phyloP scores from a whole-genome alignment of 1,284 basidiomycete genomes.

The Apiotrichum veenhuisii region DNA sequence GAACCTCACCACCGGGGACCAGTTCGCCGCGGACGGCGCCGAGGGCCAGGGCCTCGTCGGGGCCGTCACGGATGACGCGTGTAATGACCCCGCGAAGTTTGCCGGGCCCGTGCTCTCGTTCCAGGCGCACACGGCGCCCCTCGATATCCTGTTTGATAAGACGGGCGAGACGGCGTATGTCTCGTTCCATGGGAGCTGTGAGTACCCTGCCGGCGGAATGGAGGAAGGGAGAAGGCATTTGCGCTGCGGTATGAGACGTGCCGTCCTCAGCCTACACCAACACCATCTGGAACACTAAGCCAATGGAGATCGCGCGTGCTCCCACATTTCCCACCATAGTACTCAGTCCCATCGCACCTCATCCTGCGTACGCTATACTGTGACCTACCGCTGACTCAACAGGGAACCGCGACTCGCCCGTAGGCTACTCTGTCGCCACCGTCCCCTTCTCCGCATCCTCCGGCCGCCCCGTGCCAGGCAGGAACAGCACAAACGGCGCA shows the following conservation, averaged over 20 bases:
- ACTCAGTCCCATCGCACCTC: too few species aligned
- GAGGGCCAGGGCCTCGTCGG: neutral
- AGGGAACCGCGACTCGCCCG: conserved; percentile 12
- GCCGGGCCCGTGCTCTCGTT: conserved; percentile 5
- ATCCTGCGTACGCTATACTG: too few species aligned
- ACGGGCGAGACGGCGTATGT: conserved; percentile 7
- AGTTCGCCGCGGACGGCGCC: conserved; percentile 2
- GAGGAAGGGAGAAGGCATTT: neutral
- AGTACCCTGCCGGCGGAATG: neutral
- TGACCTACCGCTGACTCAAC: neutral
- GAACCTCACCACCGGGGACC: conserved; percentile 5
- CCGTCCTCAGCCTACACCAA: too few species aligned
- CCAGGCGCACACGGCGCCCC: conserved; percentile 15
- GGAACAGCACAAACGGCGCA: neutral
- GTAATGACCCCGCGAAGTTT: conserved; percentile 7
- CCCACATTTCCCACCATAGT: too few species aligned
- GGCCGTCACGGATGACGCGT: conserved; percentile 1
- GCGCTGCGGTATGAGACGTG: too few species aligned
- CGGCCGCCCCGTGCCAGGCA: neutral
- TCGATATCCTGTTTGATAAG: conserved; percentile 13
- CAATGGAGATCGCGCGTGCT: too few species aligned
- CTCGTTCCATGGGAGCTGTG: conserved; percentile 17
- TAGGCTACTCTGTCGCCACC: conserved; percentile 6
- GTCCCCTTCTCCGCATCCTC: neutral
- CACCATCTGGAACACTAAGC: too few species aligned